Conservation (phyloP, 371 early-diverging fungal species). For the Lichtheimia hyalospora region DNA sequence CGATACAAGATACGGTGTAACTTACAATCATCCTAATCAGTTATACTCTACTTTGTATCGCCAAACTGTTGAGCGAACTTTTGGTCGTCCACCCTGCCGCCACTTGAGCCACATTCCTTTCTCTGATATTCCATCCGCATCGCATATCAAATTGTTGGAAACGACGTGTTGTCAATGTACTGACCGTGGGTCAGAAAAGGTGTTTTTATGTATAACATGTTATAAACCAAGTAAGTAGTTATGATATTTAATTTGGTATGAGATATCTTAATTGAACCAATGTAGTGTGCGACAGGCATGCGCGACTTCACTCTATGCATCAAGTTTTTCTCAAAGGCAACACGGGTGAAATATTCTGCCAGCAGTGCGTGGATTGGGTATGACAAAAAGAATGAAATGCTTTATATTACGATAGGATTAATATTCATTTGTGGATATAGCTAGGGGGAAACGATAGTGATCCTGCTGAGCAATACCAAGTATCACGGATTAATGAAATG, state of each 20-base stretch:
- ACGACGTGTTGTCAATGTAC: background rate
- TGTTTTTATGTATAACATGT: conserved; percentile 25
- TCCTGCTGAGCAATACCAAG: conserved; percentile 28
- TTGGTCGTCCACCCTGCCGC: conserved; percentile 22
- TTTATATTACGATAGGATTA: background rate
- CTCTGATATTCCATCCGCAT: background rate
- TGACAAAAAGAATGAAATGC: conserved; percentile 1
- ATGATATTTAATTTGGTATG: too few relatives aligned
- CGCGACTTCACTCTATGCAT: conserved; percentile 22
- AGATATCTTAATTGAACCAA: too few relatives aligned
- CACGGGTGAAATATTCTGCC: conserved; percentile 32
- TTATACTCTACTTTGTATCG: conserved; percentile 19
- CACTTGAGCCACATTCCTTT: conserved; percentile 9
- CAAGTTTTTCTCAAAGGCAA: conserved; percentile 28
- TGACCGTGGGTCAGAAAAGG: conserved; percentile 8
- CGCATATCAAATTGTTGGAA: conserved; percentile 5
- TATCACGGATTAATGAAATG: background rate
- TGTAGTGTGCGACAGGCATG: conserved; percentile 39
- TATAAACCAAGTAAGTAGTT: background rate
- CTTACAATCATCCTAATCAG: conserved; percentile 31
- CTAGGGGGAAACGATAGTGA: conserved; percentile 23
- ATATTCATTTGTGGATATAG: conserved; percentile 7
- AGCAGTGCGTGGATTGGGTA: conserved; percentile 36
- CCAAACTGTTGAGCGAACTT: conserved; percentile 1
- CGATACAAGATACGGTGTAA: conserved; percentile 16